Evolutionary conservation across 768 basidiomycete genomes (phyloP), one percentile per base, ranked within the genome.

Genomic region (Termitomyces sp.): DNA sequence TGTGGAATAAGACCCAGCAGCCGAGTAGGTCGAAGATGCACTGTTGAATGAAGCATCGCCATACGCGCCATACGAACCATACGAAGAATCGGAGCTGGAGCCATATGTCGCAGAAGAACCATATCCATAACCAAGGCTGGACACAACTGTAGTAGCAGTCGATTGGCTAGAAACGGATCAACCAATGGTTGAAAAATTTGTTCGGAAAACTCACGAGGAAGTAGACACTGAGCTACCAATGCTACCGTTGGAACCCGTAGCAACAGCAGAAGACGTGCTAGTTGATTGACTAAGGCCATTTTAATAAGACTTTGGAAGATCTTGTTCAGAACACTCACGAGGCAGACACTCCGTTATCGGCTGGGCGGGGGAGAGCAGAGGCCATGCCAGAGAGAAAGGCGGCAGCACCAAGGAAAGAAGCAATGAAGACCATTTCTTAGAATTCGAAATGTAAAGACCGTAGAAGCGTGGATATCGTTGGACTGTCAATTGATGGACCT

Each of bases 361-460:
- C 66, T 9, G 74, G 73, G 47, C 71, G 71, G 52, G 80, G 80
- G 46, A 74, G 66, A 50, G 82, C 86, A 27, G 75, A 70, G 31
- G 74, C 76, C 38, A 83, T 63, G 65, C 77, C 74, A 57, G 80
- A 80, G 53, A 83, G 69, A 58, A 87, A 66, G 52, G 77, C 78
- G 56, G 77, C 76, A 63, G 77, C 76, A 68, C 78, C 76, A 57
- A 89, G 47, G 59, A 86, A 63, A 60, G 80, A 73, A 61, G 80
- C 68, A 66, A 84, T 70, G 64, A 71, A 74, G 65, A 87, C 79
- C 87, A 90, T 90, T 70, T 72, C 81, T 60, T 63, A 69, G 61
- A 67, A 68, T 67, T 66, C 71, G 23, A 51, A 50, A 22, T 11
- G 32, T 29, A 43, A 70, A 64, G 68, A 79, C 74, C 74, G 80